These are phyloP conservation scores for Verbascum thapsus DNA, from an alignment of 257 asterid species.

Conservation along the genomic window DNA sequence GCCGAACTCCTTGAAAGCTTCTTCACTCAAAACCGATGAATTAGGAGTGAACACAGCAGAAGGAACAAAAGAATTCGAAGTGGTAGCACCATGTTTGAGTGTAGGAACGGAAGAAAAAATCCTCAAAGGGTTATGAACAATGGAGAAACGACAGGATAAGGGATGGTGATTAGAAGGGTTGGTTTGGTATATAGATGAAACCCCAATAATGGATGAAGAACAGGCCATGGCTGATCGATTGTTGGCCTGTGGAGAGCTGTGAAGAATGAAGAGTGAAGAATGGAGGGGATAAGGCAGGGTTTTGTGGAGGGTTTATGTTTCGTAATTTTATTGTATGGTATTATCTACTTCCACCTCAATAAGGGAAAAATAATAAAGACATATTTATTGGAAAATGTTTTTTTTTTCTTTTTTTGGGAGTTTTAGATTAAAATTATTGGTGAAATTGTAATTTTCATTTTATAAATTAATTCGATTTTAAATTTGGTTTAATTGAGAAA, in stretches of 20 bases:
- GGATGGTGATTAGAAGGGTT: slow-evolving; percentile 47
- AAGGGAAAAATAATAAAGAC: too few relatives aligned
- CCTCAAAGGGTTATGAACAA: slow-evolving; percentile 43
- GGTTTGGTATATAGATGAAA: slow-evolving; percentile 62
- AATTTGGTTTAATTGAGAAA: too few relatives aligned
- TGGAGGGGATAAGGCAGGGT: slow-evolving; percentile 29
- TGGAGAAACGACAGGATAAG: slow-evolving; percentile 47
- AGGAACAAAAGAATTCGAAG: slow-evolving; percentile 37
- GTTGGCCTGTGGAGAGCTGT: too few relatives aligned
- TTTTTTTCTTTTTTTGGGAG: too few relatives aligned
- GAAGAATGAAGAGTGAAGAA: slow-evolving; percentile 13
- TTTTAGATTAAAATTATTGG: too few relatives aligned
- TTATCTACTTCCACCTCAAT: slow-evolving; percentile 51
- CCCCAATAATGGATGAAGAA: slow-evolving; percentile 57
- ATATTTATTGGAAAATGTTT: too few relatives aligned
- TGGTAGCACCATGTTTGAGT: neutral
- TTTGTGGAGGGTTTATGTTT: slow-evolving; percentile 34
- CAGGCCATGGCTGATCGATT: slow-evolving; percentile 56
- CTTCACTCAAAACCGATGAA: slow-evolving; percentile 53
- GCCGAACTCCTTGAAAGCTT: slow-evolving; percentile 53
- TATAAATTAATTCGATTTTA: too few relatives aligned
- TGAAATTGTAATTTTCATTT: too few relatives aligned
- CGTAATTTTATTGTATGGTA: too few relatives aligned
- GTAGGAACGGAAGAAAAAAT: slow-evolving; percentile 11
- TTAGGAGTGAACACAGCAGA: slow-evolving; percentile 48